These are phyloP conservation scores for Phytophthora europaea DNA, from an alignment of 352 stramenopile species.

Conservation along the genomic window DNA sequence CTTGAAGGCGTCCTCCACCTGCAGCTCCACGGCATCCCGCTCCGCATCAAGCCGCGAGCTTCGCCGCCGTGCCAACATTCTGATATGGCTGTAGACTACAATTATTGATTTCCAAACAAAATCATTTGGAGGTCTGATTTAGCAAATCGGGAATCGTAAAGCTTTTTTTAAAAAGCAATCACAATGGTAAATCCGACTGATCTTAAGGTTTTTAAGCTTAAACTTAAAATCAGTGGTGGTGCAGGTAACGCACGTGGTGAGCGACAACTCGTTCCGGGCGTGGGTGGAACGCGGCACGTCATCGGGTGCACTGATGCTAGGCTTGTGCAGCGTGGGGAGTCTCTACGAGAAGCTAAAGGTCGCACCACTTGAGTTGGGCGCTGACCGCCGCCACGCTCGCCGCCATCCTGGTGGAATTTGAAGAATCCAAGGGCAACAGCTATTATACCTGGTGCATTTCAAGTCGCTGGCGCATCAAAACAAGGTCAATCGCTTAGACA, in stretches of 20 bases:
- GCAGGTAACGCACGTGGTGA: conserved; percentile 57
- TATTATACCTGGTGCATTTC: conserved; percentile 54
- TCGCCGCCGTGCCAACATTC: conserved; percentile 38
- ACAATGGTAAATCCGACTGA: no score
- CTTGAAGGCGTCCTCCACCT: conserved; percentile 52
- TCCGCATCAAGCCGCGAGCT: conserved; percentile 60
- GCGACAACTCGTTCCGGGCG: conserved; percentile 54
- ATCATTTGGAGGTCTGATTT: no score
- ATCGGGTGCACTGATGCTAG: conserved; percentile 41
- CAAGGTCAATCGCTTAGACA: conserved; percentile 58
- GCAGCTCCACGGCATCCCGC: conserved; percentile 57
- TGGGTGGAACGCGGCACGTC: conserved; percentile 57
- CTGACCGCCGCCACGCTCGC: conserved; percentile 74
- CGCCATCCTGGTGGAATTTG: conserved; percentile 66
- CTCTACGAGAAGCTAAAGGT: conserved; percentile 88
- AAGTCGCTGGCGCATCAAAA: conserved; percentile 77
- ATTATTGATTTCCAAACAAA: background rate
- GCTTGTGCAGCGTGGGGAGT: conserved; percentile 66
- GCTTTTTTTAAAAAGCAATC: no score
- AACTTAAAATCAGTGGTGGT: no score
- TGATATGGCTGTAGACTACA: conserved; percentile 21
- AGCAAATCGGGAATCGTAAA: background rate
- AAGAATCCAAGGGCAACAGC: conserved; percentile 13
- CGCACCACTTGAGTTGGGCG: conserved; percentile 67
- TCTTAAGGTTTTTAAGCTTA: no score